Evolutionary conservation across 441 rosid genomes (phyloP).

Genomic region (Gossypium davidsonii): DNA sequence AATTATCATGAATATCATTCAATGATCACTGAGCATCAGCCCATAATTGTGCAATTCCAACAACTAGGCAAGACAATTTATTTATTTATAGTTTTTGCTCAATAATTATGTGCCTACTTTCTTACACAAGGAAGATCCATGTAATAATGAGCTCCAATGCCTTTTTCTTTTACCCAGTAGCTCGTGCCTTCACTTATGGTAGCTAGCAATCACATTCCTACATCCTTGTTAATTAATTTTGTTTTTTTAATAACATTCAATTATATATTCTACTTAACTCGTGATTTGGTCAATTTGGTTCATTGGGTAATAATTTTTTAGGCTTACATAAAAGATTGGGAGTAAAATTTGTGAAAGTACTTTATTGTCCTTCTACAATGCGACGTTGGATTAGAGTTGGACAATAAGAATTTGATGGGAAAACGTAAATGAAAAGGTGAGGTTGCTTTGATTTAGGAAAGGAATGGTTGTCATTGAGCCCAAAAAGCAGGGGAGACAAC

Average conservation of each 20-base stretch:
- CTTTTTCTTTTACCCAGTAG: background rate
- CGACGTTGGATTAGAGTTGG: too few species aligned
- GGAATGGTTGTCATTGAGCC: background rate
- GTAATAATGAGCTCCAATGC: background rate
- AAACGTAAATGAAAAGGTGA: background rate
- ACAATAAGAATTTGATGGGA: too few species aligned
- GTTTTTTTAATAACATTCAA: background rate
- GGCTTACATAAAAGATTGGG: too few species aligned
- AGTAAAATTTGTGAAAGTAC: too few species aligned
- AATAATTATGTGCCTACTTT: conserved; percentile 5
- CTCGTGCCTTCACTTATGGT: background rate
- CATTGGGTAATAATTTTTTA: background rate
- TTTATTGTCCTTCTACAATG: too few species aligned
- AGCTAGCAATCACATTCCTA: background rate
- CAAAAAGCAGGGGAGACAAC: background rate
- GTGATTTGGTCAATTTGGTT: background rate
- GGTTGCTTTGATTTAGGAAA: background rate
- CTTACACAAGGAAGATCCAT: background rate
- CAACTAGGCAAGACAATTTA: background rate
- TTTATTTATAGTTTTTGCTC: background rate
- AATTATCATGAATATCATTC: background rate
- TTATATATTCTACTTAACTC: background rate
- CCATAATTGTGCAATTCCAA: background rate
- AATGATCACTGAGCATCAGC: background rate
- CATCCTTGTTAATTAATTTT: background rate